Conservation (phyloP, 78 protist genomes). For the Dictyostelium intermedium region DNA sequence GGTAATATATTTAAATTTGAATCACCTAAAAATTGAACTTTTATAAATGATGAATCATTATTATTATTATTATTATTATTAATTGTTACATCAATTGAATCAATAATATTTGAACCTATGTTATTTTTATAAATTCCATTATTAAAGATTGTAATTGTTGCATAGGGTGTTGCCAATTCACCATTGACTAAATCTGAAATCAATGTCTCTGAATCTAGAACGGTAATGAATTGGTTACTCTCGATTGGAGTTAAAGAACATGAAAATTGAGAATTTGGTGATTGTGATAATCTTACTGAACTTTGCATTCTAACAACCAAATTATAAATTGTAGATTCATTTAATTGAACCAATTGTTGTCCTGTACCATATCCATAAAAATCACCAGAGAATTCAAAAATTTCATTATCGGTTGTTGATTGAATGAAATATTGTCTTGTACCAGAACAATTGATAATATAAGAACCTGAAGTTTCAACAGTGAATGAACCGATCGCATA, state of each 20-base stretch:
- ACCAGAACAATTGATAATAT: slow-evolving; percentile 13
- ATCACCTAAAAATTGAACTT: not conserved
- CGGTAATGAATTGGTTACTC: not conserved
- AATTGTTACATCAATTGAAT: not conserved
- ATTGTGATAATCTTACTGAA: slow-evolving; percentile 29
- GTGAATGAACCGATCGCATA: slow-evolving; percentile 25
- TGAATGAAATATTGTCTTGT: slow-evolving; percentile 13
- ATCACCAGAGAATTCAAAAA: slow-evolving; percentile 38
- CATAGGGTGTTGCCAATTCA: slow-evolving; percentile 18
- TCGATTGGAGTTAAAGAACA: not conserved
- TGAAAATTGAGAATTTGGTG: slow-evolving; percentile 1
- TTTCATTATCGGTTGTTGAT: not conserved
- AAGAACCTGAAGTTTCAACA: not conserved
- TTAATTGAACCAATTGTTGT: not conserved
- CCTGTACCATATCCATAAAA: slow-evolving; percentile 53
- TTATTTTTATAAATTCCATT: not conserved
- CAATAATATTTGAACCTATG: not conserved
- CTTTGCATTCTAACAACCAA: slow-evolving; percentile 26
- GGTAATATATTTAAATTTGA: not conserved
- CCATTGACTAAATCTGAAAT: slow-evolving; percentile 32
- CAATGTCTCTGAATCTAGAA: not conserved
- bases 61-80: too few relatives aligned
- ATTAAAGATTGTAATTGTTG: slow-evolving; percentile 23
- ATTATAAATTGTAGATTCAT: not conserved
- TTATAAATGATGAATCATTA: not conserved